A percentile compares a stretch with the other conserved stretches of the same genome.
phyloP scores from a whole-genome alignment of 352 stramenopile genomes.

The Phytophthora capsici region DNA sequence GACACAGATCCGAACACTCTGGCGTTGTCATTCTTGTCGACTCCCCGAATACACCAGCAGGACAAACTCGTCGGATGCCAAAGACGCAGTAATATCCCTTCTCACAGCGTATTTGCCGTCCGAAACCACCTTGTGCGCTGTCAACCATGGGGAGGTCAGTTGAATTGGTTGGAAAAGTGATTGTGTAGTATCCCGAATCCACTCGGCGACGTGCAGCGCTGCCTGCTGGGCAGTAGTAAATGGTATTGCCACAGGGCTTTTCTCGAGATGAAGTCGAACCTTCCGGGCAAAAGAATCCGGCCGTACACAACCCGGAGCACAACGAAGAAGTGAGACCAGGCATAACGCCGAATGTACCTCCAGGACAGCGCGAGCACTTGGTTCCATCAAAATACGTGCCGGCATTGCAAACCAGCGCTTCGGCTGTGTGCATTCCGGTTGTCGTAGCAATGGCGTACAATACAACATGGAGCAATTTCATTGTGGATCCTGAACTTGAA shows the following conservation, averaged over 20 bases:
- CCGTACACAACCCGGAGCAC: slow-evolving; percentile 59
- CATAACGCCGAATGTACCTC: slow-evolving; percentile 49
- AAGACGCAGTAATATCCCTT: slow-evolving; percentile 68
- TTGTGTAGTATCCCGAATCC: slow-evolving; percentile 62
- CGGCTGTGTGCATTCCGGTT: slow-evolving; percentile 1
- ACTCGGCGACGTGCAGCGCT: slow-evolving; percentile 51
- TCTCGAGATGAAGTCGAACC: slow-evolving; percentile 64
- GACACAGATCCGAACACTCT: slow-evolving; percentile 52
- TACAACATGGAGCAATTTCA: slow-evolving; percentile 5
- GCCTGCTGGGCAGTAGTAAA: slow-evolving; percentile 64
- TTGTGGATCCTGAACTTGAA: slow-evolving; percentile 22
- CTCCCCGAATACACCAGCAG: slow-evolving; percentile 54
- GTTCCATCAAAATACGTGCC: slow-evolving; percentile 53
- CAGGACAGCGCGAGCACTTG: slow-evolving; percentile 55
- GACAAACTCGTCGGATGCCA: slow-evolving; percentile 62
- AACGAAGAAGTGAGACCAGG: slow-evolving; percentile 40
- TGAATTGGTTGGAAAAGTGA: slow-evolving; percentile 35
- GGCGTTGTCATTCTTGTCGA: slow-evolving; percentile 35
- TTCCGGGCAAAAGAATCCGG: slow-evolving; percentile 63
- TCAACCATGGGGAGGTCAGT: slow-evolving; percentile 3
- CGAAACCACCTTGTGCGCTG: slow-evolving; percentile 6
- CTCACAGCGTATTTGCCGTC: slow-evolving; percentile 50
- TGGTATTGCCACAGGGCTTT: slow-evolving; percentile 53
- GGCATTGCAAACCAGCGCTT: slow-evolving; percentile 45
- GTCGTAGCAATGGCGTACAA: slow-evolving; percentile 5